Percentiles rank a stretch among this genome's conserved stretches.
These are phyloP conservation scores for Carpinus viminea DNA, from an alignment of 306 rosid species.

Conservation along the genomic window DNA sequence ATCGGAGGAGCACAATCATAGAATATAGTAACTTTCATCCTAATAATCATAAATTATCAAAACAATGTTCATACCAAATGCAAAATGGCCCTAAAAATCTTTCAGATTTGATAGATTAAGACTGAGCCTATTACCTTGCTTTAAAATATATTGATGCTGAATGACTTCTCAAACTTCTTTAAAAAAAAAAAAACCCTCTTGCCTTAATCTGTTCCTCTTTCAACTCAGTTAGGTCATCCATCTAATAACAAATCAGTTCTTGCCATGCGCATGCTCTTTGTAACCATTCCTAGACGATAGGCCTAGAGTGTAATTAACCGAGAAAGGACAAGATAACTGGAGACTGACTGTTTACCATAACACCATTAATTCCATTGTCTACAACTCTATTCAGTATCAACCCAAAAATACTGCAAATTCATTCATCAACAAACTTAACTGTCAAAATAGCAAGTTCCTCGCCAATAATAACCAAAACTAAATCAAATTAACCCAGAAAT, in stretches of 20 bases:
- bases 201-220: not conserved
- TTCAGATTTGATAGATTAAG: not conserved
- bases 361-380: not conserved
- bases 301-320: not conserved
- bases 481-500: not conserved
- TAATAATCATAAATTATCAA: too few relatives aligned
- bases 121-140: not conserved
- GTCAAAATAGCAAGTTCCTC: not conserved
- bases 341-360: not conserved
- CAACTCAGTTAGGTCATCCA: not conserved
- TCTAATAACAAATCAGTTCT: not conserved
- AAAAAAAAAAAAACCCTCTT: not conserved
- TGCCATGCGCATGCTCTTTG: not conserved
- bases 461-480: not conserved
- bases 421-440: not conserved
- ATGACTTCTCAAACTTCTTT: not conserved
- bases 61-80: too few relatives aligned
- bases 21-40: not conserved
- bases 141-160: not conserved
- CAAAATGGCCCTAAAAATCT: too few relatives aligned
- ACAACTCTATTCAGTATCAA: not conserved
- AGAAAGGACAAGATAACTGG: not conserved
- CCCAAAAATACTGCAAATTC: not conserved
- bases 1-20: not conserved
- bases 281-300: not conserved